A percentile compares a stretch with the other conserved stretches of the same genome.
These are phyloP conservation scores for Cylindrodendrum hubeiense DNA, from an alignment of 2,329 filamentous ascomycete genomes.

Conservation along the genomic window DNA sequence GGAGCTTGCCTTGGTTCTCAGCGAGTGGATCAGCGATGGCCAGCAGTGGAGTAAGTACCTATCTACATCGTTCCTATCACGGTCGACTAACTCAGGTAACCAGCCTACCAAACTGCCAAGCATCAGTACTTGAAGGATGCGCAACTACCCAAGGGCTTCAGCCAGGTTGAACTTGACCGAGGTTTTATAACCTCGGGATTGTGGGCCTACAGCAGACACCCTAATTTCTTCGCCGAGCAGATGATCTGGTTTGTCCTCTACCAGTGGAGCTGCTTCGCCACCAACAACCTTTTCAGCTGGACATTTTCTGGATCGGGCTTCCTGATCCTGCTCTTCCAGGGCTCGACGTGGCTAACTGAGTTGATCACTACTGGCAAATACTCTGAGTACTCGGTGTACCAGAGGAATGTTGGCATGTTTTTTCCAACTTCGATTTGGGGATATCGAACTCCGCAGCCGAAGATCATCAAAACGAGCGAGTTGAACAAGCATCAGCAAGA, in stretches of 20 bases:
- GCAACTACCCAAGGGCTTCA: constrained; percentile 74
- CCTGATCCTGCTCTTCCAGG: constrained; percentile 87
- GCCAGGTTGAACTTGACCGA: constrained; percentile 83
- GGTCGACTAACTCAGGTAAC: constrained; percentile 13
- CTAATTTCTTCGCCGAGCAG: constrained; percentile 95
- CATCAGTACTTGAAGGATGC: constrained; percentile 78
- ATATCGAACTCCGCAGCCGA: constrained; percentile 58
- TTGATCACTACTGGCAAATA: constrained; percentile 85
- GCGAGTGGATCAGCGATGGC: constrained; percentile 87
- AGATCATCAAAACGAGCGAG: constrained; percentile 64
- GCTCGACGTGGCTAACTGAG: constrained; percentile 90
- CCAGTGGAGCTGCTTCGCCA: constrained; percentile 85
- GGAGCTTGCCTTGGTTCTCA: constrained; percentile 64
- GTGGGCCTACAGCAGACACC: constrained; percentile 90
- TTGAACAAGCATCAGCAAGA: constrained; percentile 59
- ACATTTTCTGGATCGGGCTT: constrained; percentile 75
- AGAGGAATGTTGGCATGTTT: constrained; percentile 85
- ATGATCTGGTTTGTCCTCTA: constrained; percentile 90
- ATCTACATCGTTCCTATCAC: neutral
- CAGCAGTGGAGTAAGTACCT: constrained; percentile 83
- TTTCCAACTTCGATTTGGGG: constrained; percentile 69
- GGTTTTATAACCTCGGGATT: constrained; percentile 89
- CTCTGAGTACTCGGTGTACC: constrained; percentile 87
- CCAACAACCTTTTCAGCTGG: constrained; percentile 82
- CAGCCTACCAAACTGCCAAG: constrained; percentile 87